phyloP scores from a whole-genome alignment of 2,329 filamentous ascomycete genomes.

The Helminthosporium solani region DNA sequence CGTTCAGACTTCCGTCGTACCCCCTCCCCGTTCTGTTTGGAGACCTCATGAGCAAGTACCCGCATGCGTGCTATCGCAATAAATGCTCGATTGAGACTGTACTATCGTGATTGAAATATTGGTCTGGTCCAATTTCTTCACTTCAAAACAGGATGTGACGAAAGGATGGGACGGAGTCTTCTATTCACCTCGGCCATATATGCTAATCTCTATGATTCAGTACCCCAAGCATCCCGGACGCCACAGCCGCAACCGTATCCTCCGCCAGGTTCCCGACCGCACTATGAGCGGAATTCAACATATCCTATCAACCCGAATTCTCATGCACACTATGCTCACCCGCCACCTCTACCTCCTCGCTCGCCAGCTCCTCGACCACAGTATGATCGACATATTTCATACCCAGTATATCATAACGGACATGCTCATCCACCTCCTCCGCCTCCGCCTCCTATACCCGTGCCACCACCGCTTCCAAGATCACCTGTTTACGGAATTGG shows the following conservation, averaged over 20 bases:
- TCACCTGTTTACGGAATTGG: slow-evolving; percentile 19
- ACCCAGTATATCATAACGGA: slow-evolving; percentile 6
- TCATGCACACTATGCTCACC: slow-evolving; percentile 8
- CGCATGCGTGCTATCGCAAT: slow-evolving; percentile 3
- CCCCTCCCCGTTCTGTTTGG: neutral
- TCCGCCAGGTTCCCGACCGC: slow-evolving; percentile 29
- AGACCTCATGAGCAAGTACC: neutral
- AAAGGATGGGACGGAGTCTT: too few relatives aligned
- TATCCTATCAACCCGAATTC: slow-evolving; percentile 15
- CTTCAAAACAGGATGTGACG: too few relatives aligned
- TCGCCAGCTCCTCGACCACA: slow-evolving; percentile 5
- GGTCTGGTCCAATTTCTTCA: too few relatives aligned
- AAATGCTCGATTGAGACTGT: neutral
- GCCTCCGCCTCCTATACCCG: slow-evolving; percentile 15
- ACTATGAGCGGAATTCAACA: slow-evolving; percentile 27
- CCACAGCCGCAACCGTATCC: slow-evolving; percentile 32
- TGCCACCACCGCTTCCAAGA: slow-evolving; percentile 5
- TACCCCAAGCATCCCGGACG: slow-evolving; percentile 20
- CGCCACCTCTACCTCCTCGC: slow-evolving; percentile 12
- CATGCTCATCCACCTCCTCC: slow-evolving; percentile 11
- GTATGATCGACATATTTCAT: neutral
- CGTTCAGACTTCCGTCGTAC: neutral
- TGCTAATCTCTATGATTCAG: slow-evolving; percentile 1
- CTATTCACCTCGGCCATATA: neutral
- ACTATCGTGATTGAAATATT: too few relatives aligned